Conservation (phyloP, 1,284 basidiomycete genomes). For the Naganishia cerealis region DNA sequence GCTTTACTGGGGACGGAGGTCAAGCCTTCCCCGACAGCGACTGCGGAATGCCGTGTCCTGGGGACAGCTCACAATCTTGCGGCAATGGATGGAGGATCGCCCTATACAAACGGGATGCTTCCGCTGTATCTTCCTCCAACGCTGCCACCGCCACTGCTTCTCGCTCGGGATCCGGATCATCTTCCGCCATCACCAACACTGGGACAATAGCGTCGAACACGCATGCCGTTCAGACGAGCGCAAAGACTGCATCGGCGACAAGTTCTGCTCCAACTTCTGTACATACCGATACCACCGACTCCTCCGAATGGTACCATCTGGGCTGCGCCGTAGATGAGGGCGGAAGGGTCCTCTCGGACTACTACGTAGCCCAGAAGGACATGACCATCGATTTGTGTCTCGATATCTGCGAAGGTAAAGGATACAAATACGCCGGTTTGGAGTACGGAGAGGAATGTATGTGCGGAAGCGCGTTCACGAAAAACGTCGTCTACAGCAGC, state of each 20-base stretch:
- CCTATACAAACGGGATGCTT: constrained; percentile 42
- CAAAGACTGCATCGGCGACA: constrained; percentile 36
- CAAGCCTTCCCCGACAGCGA: constrained; percentile 33
- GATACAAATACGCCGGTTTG: constrained; percentile 50
- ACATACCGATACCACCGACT: constrained; percentile 32
- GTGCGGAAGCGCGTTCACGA: constrained; percentile 42
- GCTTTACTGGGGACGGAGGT: constrained; percentile 42
- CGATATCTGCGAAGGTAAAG: constrained; percentile 43
- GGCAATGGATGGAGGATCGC: constrained; percentile 46
- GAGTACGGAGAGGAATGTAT: constrained; percentile 51
- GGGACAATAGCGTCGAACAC: constrained; percentile 24
- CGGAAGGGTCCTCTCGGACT: constrained; percentile 28
- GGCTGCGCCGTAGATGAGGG: constrained; percentile 47
- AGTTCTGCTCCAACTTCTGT: constrained; percentile 32
- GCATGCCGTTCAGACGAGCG: constrained; percentile 26
- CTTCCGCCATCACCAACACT: constrained; percentile 27
- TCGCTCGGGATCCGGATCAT: constrained; percentile 23
- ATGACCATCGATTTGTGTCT: constrained; percentile 50
- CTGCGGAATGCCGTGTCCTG: constrained; percentile 45
- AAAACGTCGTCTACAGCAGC: constrained; percentile 35
- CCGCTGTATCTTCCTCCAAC: constrained; percentile 33
- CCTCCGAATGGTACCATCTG: constrained; percentile 45
- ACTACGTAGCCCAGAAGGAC: constrained; percentile 16
- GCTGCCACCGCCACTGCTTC: constrained; percentile 32
- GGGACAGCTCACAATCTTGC: constrained; percentile 42